Base-by-base conservation (phyloP, 148 eudicot species). In the Camellia granthamiana region DNA sequence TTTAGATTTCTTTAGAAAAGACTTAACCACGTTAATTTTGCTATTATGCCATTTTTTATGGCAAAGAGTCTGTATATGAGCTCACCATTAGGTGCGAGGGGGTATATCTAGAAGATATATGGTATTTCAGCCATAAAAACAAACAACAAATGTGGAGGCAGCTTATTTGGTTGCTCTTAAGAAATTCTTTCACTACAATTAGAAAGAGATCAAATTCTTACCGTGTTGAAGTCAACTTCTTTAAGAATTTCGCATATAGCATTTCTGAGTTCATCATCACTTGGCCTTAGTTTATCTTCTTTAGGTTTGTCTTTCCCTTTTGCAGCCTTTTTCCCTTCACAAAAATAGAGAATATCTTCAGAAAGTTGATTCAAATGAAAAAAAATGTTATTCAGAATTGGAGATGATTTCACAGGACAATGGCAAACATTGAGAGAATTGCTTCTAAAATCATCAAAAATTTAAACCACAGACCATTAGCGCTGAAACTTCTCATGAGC, bases 161-260 rank as follows among this genome's bases (percentile, higher is more conserved):
- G 30, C 49, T 23, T 77, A 61, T 14, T 14, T 44, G 56, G 16
- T 23, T n/a, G 46, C 21, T 77, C 19, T 23, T 77, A 6, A 47
- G 60, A 64, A 47, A 21, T 7, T 21, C 43, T 23, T 47, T 49
- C 10, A 3, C 19, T n/a, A 47, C 5, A 41, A 16, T 21, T 41
- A 63, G 2, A 51, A 14, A 51, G 54, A 30, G 11, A 55, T 30
- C n/a, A 49, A 65, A 77, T 67, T 68, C 91, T 87, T 79, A 96
- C 99, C 85, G 98, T 96, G 81, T 96, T 91, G 88, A 96, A 94
- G 87, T 96, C 99, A 71, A 92, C 99, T 85, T 92, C 94, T 74
- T 92, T 91, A 41, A 96, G 98, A 78, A 91, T 89, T 84, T 90
- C 95, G 58, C 95, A 91, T 64, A 94, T 88, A 51, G 97, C 93